Evolutionary conservation across 2,329 filamentous ascomycete species (phyloP).

Genomic region (Macroventuria anomochaeta): DNA sequence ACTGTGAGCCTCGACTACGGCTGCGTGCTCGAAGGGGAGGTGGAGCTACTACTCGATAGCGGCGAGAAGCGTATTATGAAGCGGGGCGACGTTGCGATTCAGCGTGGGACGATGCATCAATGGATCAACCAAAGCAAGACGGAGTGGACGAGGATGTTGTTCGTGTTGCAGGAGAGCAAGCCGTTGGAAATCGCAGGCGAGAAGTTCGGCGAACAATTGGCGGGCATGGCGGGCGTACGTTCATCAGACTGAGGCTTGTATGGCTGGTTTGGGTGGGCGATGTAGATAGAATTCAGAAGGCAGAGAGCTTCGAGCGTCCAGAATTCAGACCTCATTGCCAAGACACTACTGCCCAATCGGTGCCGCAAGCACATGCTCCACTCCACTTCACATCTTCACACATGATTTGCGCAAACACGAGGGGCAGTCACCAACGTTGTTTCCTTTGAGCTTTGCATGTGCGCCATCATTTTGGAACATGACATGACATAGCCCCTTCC

Average conservation of each 20-base stretch:
- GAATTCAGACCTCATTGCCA: not conserved
- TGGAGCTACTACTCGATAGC: slow-evolving; percentile 49
- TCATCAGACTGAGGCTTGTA: slow-evolving; percentile 35
- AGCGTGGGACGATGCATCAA: slow-evolving; percentile 51
- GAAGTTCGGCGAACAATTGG: slow-evolving; percentile 42
- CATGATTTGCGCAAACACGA: slow-evolving; percentile 8
- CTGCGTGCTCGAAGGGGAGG: slow-evolving; percentile 48
- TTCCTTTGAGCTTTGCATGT: not conserved
- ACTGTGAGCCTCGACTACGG: slow-evolving; percentile 52
- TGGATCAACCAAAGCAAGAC: slow-evolving; percentile 47
- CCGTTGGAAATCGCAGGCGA: slow-evolving; percentile 42
- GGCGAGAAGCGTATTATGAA: slow-evolving; percentile 48
- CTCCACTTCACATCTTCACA: slow-evolving; percentile 11
- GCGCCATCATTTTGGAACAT: not conserved
- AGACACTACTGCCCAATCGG: slow-evolving; percentile 9
- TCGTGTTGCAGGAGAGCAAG: slow-evolving; percentile 47
- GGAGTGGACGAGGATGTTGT: slow-evolving; percentile 48
- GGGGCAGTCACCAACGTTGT: not conserved
- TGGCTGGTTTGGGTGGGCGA: not conserved
- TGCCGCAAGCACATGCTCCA: slow-evolving; percentile 15
- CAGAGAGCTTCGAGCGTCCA: not conserved
- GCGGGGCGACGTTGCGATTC: slow-evolving; percentile 48
- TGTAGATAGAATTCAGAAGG: not conserved
- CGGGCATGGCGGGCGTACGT: slow-evolving; percentile 47
- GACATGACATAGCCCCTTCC: slow-evolving; percentile 14